Evolutionary conservation across 2,329 filamentous ascomycete species (phyloP).

Genomic region (Colletotrichum sp.): DNA sequence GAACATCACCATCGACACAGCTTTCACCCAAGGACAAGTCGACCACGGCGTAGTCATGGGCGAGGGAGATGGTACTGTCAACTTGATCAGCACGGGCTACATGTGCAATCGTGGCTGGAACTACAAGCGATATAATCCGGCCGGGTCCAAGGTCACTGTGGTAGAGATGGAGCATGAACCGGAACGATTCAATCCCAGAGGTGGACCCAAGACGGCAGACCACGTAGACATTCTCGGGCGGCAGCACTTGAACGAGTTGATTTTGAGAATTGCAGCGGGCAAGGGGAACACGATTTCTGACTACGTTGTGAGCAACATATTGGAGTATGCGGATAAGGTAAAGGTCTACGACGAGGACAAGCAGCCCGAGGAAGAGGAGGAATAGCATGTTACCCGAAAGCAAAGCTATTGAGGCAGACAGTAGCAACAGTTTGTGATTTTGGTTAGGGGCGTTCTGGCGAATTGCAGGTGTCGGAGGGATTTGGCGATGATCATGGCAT

Average conservation of each 20-base stretch:
- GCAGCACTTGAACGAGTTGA: constrained; percentile 87
- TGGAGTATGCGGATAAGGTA: constrained; percentile 81
- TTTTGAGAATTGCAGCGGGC: constrained; percentile 85
- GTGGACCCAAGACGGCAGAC: constrained; percentile 76
- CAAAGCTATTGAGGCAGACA: neutral
- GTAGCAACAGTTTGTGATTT: neutral
- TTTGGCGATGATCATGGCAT: neutral
- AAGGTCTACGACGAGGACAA: constrained; percentile 74
- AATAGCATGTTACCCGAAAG: neutral
- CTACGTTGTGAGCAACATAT: constrained; percentile 80
- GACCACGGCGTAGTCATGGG: constrained; percentile 96
- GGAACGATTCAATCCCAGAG: constrained; percentile 85
- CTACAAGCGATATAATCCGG: constrained; percentile 92
- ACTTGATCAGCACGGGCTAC: constrained; percentile 88
- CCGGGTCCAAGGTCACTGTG: constrained; percentile 78
- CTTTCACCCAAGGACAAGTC: constrained; percentile 60
- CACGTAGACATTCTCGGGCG: constrained; percentile 96
- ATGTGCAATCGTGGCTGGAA: constrained; percentile 98
- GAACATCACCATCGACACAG: constrained; percentile 77
- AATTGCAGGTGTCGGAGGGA: neutral
- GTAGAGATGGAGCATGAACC: constrained; percentile 98
- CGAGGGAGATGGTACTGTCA: constrained; percentile 95
- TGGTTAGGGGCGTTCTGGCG: constrained; percentile 9
- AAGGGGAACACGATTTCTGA: constrained; percentile 81
- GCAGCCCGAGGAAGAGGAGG: neutral